Conservation (phyloP, 768 basidiomycete species). For the Podaxis sp. region DNA sequence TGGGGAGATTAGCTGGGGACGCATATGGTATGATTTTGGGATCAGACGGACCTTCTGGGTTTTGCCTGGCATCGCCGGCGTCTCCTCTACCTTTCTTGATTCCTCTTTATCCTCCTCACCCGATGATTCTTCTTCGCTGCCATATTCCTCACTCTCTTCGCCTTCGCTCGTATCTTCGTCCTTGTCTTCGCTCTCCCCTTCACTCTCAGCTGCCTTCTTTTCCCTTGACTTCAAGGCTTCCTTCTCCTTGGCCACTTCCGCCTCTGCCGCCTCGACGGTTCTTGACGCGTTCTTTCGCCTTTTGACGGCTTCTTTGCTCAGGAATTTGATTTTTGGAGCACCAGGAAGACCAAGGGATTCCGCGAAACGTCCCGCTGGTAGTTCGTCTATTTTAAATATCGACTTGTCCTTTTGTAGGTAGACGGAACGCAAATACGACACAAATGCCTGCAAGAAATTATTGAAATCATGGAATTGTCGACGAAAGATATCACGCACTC, state of each 20-base stretch:
- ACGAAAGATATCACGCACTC: conserved; percentile 49
- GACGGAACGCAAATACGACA: conserved; percentile 92
- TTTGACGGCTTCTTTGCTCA: conserved; percentile 65
- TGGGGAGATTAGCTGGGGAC: neutral
- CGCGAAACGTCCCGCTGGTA: conserved; percentile 84
- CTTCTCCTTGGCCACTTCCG: conserved; percentile 25
- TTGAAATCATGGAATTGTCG: neutral
- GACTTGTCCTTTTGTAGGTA: conserved; percentile 93
- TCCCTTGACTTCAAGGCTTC: conserved; percentile 4
- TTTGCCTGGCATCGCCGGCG: conserved; percentile 22
- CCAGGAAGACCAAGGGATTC: conserved; percentile 92
- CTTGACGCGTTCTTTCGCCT: conserved; percentile 74
- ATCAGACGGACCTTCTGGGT: conserved; percentile 39
- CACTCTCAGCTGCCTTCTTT: conserved; percentile 4
- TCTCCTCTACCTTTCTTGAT: conserved; percentile 23
- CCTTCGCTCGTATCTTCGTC: conserved; percentile 30
- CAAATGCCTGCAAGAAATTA: conserved; percentile 67
- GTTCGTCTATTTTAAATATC: conserved; percentile 81
- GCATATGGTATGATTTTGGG: neutral
- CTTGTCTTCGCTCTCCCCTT: conserved; percentile 19
- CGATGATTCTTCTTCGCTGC: conserved; percentile 13
- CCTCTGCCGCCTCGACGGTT: conserved; percentile 35
- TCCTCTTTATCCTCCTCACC: conserved; percentile 23
- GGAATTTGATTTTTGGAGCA: conserved; percentile 92
- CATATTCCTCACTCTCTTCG: conserved; percentile 23